phyloP scores from a whole-genome alignment of 1,284 basidiomycete species.

The Pseudozyma sp. region DNA sequence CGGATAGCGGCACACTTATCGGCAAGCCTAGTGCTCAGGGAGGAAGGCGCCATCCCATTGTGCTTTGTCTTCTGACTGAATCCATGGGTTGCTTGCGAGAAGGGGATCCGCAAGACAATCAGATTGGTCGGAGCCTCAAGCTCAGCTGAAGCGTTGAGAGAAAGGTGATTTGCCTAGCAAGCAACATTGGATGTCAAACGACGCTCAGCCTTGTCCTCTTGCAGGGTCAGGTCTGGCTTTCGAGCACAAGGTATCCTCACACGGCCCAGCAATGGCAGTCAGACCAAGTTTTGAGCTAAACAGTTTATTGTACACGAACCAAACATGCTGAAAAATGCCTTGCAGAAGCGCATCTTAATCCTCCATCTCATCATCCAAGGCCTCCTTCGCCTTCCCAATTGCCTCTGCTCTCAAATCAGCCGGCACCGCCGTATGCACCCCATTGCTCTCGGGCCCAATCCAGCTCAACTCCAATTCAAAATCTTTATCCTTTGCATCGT shows the following conservation, averaged over 20 bases:
- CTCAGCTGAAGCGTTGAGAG: no score
- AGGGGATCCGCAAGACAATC: no score
- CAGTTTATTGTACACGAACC: slow-evolving; percentile 11
- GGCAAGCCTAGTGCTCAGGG: no score
- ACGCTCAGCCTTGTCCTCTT: no score
- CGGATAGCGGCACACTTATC: no score
- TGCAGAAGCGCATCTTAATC: slow-evolving; percentile 67
- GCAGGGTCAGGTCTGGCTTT: no score
- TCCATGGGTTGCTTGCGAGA: no score
- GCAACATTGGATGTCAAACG: no score
- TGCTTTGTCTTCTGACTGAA: no score
- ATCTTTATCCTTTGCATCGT: slow-evolving; percentile 95
- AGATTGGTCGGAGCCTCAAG: no score
- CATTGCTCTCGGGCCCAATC: slow-evolving; percentile 88
- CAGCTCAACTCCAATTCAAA: slow-evolving; percentile 99
- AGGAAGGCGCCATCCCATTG: no score
- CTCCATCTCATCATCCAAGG: slow-evolving; percentile 86
- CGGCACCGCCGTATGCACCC: slow-evolving; percentile 84
- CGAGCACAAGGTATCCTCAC: not conserved
- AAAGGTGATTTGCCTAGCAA: no score
- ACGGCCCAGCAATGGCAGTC: not conserved
- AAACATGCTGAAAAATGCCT: not conserved
- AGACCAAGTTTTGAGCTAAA: not conserved
- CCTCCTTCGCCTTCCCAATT: slow-evolving; percentile 87
- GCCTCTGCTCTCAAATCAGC: slow-evolving; percentile 85